Evolutionary conservation across 352 stramenopile species (phyloP), one percentile per base, ranked within the genome.

Genomic region (Plasmopara muralis): DNA sequence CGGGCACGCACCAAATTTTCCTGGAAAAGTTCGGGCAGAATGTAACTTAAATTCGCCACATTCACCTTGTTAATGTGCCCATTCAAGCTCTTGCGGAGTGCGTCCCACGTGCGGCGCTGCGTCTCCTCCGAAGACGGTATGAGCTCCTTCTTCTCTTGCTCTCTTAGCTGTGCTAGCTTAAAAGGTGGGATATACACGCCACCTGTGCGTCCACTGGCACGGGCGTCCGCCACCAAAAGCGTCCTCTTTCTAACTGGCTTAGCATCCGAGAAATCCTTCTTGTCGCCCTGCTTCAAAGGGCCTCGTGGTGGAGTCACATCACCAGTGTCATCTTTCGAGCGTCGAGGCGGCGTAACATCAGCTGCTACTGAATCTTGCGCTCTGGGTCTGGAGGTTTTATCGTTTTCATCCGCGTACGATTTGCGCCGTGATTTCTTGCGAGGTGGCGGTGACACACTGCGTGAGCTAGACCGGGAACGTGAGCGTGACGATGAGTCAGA

Each of bases 11-110:
- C 84, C 2, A 99, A 70, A 68, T 99, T 99, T 33, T 98, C 89
- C 70, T 97, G 71, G 68, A 99, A 98, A 9, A 99, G 72, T 46
- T 98, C 86, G 6, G 96, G 93, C 46, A 98, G 80, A 34, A 99
- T 86, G 43, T 96, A 83, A 73, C 96, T 93, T 47, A 99, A 93
- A 61, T 98, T 99, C 50, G 68, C 70, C 45, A 91, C 81, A 49
- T 90, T 95, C 5, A 95, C 81, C 64, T 98, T 97, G 82, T 99
- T 99, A 70, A 99, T 98, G 28, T 98, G 85, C 25, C 97, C 96
- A 70, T 99, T 99, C 64, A 99, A 95, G 37, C 91, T 94, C 62
- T 98, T 98, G 48, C 93, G 83, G 38, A 99, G 79, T 12, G 92
- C 87, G 54, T 98, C 87, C 97, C 97, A 99, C 38, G 85, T 95